Evolutionary conservation across 805 yeast species (phyloP).

Genomic region (Kluyveromyces dobzhanskii): DNA sequence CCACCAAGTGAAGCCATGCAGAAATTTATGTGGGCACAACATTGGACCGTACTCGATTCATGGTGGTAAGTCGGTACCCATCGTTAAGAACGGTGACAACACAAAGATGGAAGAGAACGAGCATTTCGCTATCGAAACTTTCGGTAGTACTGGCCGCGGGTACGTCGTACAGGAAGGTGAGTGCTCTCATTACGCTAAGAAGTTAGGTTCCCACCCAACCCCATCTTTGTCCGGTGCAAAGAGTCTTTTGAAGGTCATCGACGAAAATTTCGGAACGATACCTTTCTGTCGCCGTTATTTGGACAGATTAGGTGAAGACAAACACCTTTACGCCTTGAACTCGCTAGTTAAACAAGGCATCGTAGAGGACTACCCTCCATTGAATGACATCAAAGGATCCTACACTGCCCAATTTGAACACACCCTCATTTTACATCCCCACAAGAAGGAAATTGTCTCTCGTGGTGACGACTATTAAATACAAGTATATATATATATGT

Average conservation of each 20-base stretch:
- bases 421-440: conserved; percentile 83
- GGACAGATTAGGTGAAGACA: conserved; percentile 87
- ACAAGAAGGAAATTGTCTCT: conserved; percentile 87
- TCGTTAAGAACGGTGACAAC: conserved; percentile 84
- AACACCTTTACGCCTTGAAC: conserved; percentile 80
- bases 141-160: conserved; percentile 95
- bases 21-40: conserved; percentile 92
- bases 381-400: conserved; percentile 72
- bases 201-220: conserved; percentile 33
- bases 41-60: conserved; percentile 80
- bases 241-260: conserved; percentile 58
- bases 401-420: conserved; percentile 97
- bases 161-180: conserved; percentile 82
- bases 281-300: conserved; percentile 96
- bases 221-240: conserved; percentile 58
- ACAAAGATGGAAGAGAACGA: conserved; percentile 99
- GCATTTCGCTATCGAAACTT: conserved; percentile 95
- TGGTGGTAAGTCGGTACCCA: conserved; percentile 94
- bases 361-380: conserved; percentile 92
- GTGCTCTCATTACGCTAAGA: conserved; percentile 84
- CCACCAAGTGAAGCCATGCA: conserved; percentile 77
- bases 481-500: too few species aligned
- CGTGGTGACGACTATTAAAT: conserved; percentile 87
- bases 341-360: conserved; percentile 76
- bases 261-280: conserved; percentile 80